Evolutionary conservation across 495 filamentous ascomycete genomes (phyloP).

Genomic region (Penicillium canariense): DNA sequence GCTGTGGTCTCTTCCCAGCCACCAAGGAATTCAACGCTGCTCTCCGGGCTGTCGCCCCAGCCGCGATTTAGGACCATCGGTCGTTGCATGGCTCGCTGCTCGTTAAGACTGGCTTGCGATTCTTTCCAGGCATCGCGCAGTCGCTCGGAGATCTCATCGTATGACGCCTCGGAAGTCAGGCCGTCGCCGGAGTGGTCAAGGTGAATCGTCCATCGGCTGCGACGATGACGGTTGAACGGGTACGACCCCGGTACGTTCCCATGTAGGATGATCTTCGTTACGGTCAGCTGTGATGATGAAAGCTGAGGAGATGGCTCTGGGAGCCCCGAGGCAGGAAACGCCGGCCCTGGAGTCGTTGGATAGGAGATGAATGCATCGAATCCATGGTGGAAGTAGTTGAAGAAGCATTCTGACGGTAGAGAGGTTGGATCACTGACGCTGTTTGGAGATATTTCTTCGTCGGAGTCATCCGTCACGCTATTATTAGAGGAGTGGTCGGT

Average conservation of each 20-base stretch:
- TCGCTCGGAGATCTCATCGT: constrained; percentile 63
- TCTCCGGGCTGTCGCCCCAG: constrained; percentile 88
- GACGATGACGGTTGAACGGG: constrained; percentile 90
- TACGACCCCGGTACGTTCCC: constrained; percentile 94
- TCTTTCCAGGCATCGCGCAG: constrained; percentile 70
- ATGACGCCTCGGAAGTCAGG: constrained; percentile 74
- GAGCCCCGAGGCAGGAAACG: constrained; percentile 50
- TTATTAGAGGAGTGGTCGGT: constrained; percentile 82
- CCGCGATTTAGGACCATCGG: constrained; percentile 88
- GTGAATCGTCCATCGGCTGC: constrained; percentile 82
- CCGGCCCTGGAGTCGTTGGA: constrained; percentile 63
- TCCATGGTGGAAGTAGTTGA: constrained; percentile 94
- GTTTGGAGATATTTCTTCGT: constrained; percentile 51
- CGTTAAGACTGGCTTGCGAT: constrained; percentile 57
- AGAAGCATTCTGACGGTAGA: constrained; percentile 73
- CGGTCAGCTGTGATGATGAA: constrained; percentile 63
- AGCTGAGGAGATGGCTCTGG: constrained; percentile 37
- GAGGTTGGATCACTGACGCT: constrained; percentile 38
- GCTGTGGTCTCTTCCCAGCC: constrained; percentile 79
- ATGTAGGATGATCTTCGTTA: constrained; percentile 87
- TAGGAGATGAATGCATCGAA: constrained; percentile 91
- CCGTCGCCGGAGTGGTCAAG: constrained; percentile 31
- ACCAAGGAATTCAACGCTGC: constrained; percentile 83
- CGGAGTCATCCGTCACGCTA: constrained; percentile 72
- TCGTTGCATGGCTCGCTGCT: constrained; percentile 62